Conservation (phyloP, 306 rosid genomes). For the Dalbergia cochinchinensis region DNA sequence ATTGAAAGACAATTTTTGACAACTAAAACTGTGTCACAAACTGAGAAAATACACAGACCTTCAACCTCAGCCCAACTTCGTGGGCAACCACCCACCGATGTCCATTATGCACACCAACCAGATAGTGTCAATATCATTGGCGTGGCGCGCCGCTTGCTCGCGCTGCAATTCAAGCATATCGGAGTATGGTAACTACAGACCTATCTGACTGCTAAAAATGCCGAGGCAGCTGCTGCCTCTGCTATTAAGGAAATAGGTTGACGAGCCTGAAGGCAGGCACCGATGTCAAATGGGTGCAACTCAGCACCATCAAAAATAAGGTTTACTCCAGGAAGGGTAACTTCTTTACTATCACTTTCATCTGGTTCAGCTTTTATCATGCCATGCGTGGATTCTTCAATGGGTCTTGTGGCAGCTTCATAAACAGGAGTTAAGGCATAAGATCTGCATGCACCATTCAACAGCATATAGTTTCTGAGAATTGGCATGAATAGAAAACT, state of each 20-base stretch:
- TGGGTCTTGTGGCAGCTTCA: conserved; percentile 73
- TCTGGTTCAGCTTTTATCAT: conserved; percentile 69
- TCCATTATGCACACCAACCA: conserved; percentile 46
- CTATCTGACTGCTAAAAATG: conserved; percentile 65
- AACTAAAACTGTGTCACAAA: conserved; percentile 9
- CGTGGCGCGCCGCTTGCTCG: conserved; percentile 20
- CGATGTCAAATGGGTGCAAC: conserved; percentile 82
- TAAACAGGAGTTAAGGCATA: conserved; percentile 74
- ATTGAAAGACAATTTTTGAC: conserved; percentile 18
- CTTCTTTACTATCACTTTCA: conserved; percentile 82
- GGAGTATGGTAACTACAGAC: conserved; percentile 28
- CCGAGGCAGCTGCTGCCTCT: conserved; percentile 80
- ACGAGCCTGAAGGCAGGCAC: conserved; percentile 93
- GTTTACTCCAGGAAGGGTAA: conserved; percentile 84
- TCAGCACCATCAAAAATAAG: conserved; percentile 86
- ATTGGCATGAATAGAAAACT: conserved; percentile 7
- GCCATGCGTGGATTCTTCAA: conserved; percentile 63
- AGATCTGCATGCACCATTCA: conserved; percentile 72
- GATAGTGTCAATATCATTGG: conserved; percentile 37
- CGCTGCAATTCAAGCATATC: conserved; percentile 21
- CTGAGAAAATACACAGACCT: conserved; percentile 43
- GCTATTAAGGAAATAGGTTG: conserved; percentile 86
- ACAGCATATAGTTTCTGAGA: conserved; percentile 23
- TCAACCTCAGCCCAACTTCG: conserved; percentile 42
- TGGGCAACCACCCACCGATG: conserved; percentile 39